These are phyloP conservation scores for Letharia lupina DNA, from an alignment of 495 filamentous ascomycete genomes.

Conservation along the genomic window DNA sequence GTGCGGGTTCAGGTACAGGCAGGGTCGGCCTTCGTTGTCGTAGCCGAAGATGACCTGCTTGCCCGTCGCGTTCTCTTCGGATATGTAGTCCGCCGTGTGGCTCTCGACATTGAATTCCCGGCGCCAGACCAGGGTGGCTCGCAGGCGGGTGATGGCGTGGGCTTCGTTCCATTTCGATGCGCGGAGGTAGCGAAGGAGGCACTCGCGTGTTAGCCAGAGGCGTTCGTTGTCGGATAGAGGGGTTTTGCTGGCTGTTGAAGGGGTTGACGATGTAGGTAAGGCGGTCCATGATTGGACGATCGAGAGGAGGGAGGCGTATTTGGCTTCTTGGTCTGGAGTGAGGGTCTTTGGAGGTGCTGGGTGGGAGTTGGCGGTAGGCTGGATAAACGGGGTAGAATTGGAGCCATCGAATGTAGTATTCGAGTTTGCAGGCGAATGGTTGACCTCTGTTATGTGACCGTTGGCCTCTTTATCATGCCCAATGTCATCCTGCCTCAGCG, in stretches of 20 bases:
- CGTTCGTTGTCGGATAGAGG: constrained; percentile 72
- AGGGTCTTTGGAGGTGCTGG: constrained; percentile 47
- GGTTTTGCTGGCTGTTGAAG: constrained; percentile 44
- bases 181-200: constrained; percentile 83
- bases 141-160: constrained; percentile 69
- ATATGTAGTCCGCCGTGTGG: constrained; percentile 74
- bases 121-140: constrained; percentile 76
- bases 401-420: constrained; percentile 20
- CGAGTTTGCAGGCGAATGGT: neutral
- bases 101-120: constrained; percentile 73
- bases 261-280: constrained; percentile 53
- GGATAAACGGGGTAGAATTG: constrained; percentile 51
- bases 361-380: constrained; percentile 48
- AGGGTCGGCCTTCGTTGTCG: constrained; percentile 74
- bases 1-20: constrained; percentile 79
- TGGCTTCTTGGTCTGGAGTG: constrained; percentile 68
- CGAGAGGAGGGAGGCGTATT: constrained; percentile 68
- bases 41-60: constrained; percentile 87
- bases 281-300: constrained; percentile 60
- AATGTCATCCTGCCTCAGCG: neutral
- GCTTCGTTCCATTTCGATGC: constrained; percentile 82
- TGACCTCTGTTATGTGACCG: neutral
- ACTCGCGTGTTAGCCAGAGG: constrained; percentile 86
- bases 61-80: constrained; percentile 86
- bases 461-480: neutral